Percentiles rank a stretch among this genome's conserved stretches.
phyloP scores from a whole-genome alignment of 768 basidiomycete genomes.

The Leucosporidium scottii region DNA sequence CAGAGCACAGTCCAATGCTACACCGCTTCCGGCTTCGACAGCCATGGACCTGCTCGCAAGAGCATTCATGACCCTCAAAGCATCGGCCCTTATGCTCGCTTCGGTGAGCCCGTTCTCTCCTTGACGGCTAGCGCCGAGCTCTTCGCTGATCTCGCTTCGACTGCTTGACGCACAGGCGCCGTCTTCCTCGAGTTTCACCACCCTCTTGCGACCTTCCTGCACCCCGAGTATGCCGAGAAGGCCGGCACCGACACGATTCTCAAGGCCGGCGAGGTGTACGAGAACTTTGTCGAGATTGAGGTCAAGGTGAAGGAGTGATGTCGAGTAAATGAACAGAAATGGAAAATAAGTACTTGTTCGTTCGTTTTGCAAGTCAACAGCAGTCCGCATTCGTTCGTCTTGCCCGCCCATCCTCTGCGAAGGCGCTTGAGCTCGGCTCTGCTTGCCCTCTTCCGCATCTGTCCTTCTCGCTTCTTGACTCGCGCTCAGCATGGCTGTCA shows the following conservation, averaged over 20 bases:
- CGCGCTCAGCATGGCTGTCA: too few species aligned
- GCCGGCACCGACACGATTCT: constrained; percentile 13
- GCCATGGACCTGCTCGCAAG: constrained; percentile 6
- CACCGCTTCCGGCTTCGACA: constrained; percentile 13
- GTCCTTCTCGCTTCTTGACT: too few species aligned
- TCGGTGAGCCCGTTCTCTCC: background rate
- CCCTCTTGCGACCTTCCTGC: constrained; percentile 17
- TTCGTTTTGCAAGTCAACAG: too few species aligned
- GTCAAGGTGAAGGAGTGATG: background rate
- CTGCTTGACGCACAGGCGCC: background rate
- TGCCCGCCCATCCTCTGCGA: too few species aligned
- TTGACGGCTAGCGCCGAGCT: too few species aligned
- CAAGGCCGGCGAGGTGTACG: constrained; percentile 19
- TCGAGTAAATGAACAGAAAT: background rate
- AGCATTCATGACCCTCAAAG: background rate
- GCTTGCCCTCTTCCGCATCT: too few species aligned
- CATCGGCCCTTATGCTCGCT: background rate
- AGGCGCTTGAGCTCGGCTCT: too few species aligned
- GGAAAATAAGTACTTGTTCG: too few species aligned
- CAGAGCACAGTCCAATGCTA: constrained; percentile 24
- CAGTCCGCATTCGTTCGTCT: too few species aligned
- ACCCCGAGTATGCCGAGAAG: background rate
- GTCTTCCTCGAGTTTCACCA: constrained; percentile 32
- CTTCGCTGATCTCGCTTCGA: background rate
- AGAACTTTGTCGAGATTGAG: constrained; percentile 25